phyloP scores from a whole-genome alignment of 768 basidiomycete species.

The Termitomyces heimii region DNA sequence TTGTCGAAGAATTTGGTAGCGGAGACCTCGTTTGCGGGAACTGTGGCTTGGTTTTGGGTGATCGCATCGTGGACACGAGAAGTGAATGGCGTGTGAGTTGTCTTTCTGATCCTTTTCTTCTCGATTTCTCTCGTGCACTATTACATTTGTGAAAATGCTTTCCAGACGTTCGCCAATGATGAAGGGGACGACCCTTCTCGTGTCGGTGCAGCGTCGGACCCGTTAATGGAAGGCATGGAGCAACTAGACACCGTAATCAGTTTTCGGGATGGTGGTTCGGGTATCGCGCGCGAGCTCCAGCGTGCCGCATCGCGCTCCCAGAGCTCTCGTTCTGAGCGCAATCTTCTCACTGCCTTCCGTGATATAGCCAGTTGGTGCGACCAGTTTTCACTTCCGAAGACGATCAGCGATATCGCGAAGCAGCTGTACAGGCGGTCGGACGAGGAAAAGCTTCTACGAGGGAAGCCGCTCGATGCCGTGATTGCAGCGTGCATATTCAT shows the following conservation, averaged over 20 bases:
- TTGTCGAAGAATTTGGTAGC: conserved; percentile 95
- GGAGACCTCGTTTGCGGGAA: conserved; percentile 95
- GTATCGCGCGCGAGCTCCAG: conserved; percentile 87
- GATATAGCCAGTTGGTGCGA: conserved; percentile 95
- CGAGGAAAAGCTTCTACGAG: conserved; percentile 88
- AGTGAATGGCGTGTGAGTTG: conserved; percentile 93
- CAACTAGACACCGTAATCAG: conserved; percentile 94
- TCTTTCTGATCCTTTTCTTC: conserved; percentile 10
- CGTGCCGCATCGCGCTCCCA: conserved; percentile 84
- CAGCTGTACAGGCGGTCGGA: conserved; percentile 96
- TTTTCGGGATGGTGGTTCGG: conserved; percentile 92
- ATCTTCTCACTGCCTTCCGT: conserved; percentile 82
- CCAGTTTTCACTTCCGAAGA: conserved; percentile 89
- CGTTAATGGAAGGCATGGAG: conserved; percentile 90
- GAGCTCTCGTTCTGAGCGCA: conserved; percentile 75
- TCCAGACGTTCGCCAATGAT: conserved; percentile 96
- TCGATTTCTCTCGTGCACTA: conserved; percentile 1
- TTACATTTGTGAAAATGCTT: conserved; percentile 13
- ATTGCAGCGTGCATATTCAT: conserved; percentile 98
- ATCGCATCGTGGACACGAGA: conserved; percentile 94
- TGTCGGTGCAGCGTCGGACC: conserved; percentile 95
- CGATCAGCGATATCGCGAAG: conserved; percentile 93
- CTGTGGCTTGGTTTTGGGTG: conserved; percentile 93
- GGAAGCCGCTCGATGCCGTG: conserved; percentile 88
- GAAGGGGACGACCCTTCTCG: conserved; percentile 99